Base-by-base conservation (phyloP, 2,329 filamentous ascomycete genomes). In the Fusarium foetens region DNA sequence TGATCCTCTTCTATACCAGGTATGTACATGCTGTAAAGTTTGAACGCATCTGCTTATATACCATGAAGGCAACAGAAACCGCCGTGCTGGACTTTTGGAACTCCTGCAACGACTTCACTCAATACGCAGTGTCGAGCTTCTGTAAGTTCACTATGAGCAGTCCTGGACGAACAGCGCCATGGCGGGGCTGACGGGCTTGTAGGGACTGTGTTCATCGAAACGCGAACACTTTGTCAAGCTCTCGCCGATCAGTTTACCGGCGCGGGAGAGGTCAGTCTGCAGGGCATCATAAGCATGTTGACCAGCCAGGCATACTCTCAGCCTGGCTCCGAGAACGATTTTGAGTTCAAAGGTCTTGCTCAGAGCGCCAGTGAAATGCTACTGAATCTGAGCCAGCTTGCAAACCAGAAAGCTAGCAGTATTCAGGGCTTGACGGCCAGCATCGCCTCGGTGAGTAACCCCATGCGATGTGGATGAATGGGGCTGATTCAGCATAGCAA, bases 391-490 rank as follows among this genome's bases (percentile, higher is more conserved):
- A 31, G 21, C 2, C 14, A 31, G 46, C 3, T 2, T 2, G 3
- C 8, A 1, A 31, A 17, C 14, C 8, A 49, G 46, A 23, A 5
- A 23, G 21, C 21, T 2, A 13, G 3, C 21, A 31, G 21, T 0
- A 13, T 12, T 13, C 21, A 49, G 2, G 3, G 6, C 21, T 23
- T 7, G 21, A 11, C 21, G 3, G 10, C 21, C 10, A 6, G 7
- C 5, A 6, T 31, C 10, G 14, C 14, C 0, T 6, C 21, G 3
- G 21, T 23, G 5, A 31, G 45, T n/a, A 17, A 3, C 0, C 5
- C 3, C 4, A 2, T 31, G 5, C 3, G 14, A 17, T 0, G 12
- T 2, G 12, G 5, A 41, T 27, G 3, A 3, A 3, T 14, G 2
- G 27, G 12, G 5, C 25, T 45, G 25, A 45, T 6, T 45, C 17